Conservation (phyloP, 2,329 filamentous ascomycete genomes). For the Dothideomycetes sp. region DNA sequence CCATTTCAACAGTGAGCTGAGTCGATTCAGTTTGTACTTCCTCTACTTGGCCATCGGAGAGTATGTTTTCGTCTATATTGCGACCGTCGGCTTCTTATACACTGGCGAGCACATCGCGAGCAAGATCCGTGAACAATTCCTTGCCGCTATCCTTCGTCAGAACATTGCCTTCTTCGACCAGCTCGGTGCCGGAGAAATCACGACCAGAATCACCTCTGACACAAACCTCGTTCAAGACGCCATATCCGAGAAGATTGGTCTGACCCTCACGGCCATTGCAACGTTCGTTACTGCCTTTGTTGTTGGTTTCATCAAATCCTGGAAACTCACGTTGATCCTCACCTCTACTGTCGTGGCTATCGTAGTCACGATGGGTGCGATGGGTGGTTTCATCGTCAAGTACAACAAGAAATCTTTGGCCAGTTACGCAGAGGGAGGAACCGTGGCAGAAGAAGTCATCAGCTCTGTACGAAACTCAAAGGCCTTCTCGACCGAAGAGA, state of each 20-base stretch:
- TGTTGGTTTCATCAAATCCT: conserved; percentile 83
- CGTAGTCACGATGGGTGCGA: conserved; percentile 63
- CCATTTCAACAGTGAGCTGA: conserved; percentile 53
- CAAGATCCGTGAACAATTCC: conserved; percentile 62
- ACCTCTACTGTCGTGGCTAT: conserved; percentile 73
- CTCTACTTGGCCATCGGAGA: conserved; percentile 75
- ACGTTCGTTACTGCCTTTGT: conserved; percentile 84
- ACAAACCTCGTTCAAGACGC: conserved; percentile 90
- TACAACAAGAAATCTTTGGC: conserved; percentile 70
- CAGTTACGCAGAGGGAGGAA: conserved; percentile 46
- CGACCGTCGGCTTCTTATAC: conserved; percentile 81
- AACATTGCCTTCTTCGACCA: conserved; percentile 94
- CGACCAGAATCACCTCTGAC: conserved; percentile 86
- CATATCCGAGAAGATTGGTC: conserved; percentile 78
- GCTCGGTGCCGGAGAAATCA: conserved; percentile 84
- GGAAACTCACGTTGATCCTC: conserved; percentile 86
- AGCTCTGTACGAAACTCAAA: conserved; percentile 87
- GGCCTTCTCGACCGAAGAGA: conserved; percentile 88
- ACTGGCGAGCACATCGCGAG: conserved; percentile 40
- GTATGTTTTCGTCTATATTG: conserved; percentile 67
- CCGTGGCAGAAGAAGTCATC: conserved; percentile 34
- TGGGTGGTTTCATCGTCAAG: conserved; percentile 67
- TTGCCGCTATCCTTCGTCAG: conserved; percentile 73
- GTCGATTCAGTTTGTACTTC: conserved; percentile 66
- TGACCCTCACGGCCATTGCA: conserved; percentile 66